Evolutionary conservation across 257 asterid genomes (phyloP), one percentile per base, ranked within the genome.

Genomic region (Ocimum tenuiflorum): DNA sequence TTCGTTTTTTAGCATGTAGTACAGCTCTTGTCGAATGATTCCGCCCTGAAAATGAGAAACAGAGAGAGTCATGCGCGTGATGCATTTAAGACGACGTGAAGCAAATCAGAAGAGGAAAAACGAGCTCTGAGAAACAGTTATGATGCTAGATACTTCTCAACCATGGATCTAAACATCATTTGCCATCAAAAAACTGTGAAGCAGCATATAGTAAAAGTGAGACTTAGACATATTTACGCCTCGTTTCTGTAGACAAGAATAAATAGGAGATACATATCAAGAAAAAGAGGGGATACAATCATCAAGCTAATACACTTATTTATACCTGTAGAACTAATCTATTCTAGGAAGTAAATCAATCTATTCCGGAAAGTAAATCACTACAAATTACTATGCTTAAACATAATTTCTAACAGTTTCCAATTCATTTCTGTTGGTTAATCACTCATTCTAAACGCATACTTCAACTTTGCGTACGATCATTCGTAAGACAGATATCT

Each of bases 1-100:
- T 73, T 82, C 85, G 6, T 78, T 79, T 67, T 73, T 80, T 13
- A 85, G 77, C 82, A 85, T 83, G 72, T 85, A 82, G 60, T 73
- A 85, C 43, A 85, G 18, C 63, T 85, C 91, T 73, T 80, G 91
- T 18, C 91, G 80, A 50, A 82, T 65, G 24, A 39, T 69, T 69
- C 88, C 91, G 11, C 91, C 88, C 88, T 85, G 86, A 36, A 42
- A 69, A 60, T 7, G 43, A 63, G 60, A 56, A 67, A 61, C 20
- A 15, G 14, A 29, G 22, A 23, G 42, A 55, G 15, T 13, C 23
- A 22, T 59, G 29, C 47, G 17, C 66, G n/a, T 29, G 35, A 65
- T 14, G 55, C 61, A 49, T 31, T 7, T 18, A 45, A 51, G 4
- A 41, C 45, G 10, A 52, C 29, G 39, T 24, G n/a, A n/a, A n/a